Evolutionary conservation across 257 asterid genomes (phyloP), one percentile per base, ranked within the genome.

Genomic region (Plantago ovata): DNA sequence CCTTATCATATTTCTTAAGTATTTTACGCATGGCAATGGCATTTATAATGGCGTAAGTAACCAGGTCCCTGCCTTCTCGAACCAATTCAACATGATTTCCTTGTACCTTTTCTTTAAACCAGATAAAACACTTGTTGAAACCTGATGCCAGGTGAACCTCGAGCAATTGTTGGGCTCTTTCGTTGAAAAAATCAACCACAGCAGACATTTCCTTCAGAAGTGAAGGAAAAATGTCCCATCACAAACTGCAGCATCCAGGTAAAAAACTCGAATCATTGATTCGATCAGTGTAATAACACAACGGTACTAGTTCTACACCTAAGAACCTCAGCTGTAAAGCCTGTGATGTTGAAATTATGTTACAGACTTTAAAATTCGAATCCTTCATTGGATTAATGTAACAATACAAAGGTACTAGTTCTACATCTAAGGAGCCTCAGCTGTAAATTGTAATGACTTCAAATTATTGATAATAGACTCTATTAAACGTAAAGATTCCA

Each of bases 1-100:
- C 95, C 87, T 92, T 88, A 46, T 92, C 98, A 38, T 92, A 92
- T 75, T 92, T 92, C 91, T 92, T 92, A 36, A 92, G 85, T 64
- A 92, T 88, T 75, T 92, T 92, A 46, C 96, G 95, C 87, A 92
- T 77, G 1, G 98, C 98, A 20, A 77, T 63, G 59, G 98, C 90
- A 9, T 92, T 92, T 20, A 92, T 81, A 49, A 88, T 72, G 8
- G 96, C 98, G 60, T 92, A 85, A 20, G 83, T 72, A 58, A 92
- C 95, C 16, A 88, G 63, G 49, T 92, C 95, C 48, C 72, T 71
- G 64, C 98, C 95, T 77, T 88, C 94, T 71, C 88, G 83, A 58
- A 84, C 73, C 70, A 84, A 67, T 0, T 80, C 76, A 22, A 52
- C 61, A 36, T 85, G 95, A 49, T 81, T 75, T 18, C 88, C 84